A percentile compares a stretch with the other conserved stretches of the same genome.
Conservation (phyloP, 148 eudicot species). For the Heliosperma pusillum region DNA sequence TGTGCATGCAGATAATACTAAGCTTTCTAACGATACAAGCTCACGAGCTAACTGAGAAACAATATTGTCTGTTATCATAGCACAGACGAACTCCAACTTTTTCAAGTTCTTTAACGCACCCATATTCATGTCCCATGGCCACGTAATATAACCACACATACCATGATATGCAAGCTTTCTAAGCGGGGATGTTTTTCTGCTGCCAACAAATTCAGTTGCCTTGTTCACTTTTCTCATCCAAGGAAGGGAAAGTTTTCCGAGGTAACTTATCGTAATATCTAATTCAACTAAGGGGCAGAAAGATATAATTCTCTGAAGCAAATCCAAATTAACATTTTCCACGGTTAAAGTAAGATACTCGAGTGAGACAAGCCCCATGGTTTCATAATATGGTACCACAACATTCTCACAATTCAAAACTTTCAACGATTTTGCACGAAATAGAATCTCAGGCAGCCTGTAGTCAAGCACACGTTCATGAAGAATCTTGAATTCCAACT, state of each 20-base stretch:
- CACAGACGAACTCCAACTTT: neutral
- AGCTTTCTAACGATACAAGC: neutral
- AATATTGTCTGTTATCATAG: neutral
- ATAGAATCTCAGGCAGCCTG: neutral
- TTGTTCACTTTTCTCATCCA: neutral
- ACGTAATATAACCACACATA: neutral
- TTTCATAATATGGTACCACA: neutral
- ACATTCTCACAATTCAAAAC: neutral
- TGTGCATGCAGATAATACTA: neutral
- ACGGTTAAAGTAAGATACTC: neutral
- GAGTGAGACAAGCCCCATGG: neutral
- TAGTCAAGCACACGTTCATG: neutral
- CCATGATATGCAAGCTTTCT: neutral
- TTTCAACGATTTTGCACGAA: slow-evolving; percentile 4
- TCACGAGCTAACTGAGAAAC: neutral
- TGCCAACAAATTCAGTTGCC: neutral
- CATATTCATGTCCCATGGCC: neutral
- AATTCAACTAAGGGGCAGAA: slow-evolving; percentile 7
- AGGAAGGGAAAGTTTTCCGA: neutral
- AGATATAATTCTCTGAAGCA: slow-evolving; percentile 1
- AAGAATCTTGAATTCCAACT: slow-evolving; percentile 1
- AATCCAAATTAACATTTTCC: neutral
- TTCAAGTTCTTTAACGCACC: slow-evolving; percentile 8
- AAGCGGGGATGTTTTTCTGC: neutral
- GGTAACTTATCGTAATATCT: neutral